Percentiles rank a stretch among this genome's conserved stretches.
Evolutionary conservation across 2,329 filamentous ascomycete species (phyloP).

Genomic region (Simplicillium aogashimaense): DNA sequence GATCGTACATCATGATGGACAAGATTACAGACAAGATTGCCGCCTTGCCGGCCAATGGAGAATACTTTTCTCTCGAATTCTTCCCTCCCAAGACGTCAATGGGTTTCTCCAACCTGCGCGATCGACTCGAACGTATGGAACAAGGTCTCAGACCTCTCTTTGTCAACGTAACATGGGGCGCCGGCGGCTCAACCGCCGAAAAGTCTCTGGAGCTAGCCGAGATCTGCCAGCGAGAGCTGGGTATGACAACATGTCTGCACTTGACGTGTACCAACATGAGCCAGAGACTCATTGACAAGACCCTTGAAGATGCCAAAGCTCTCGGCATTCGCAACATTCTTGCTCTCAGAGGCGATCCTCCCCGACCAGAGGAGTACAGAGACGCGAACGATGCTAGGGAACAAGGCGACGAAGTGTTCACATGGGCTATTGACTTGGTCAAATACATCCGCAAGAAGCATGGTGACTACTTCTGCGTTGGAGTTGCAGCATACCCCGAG

Average conservation of each 20-base stretch:
- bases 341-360: conserved; percentile 83
- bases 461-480: conserved; percentile 92
- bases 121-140: conserved; percentile 90
- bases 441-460: conserved; percentile 77
- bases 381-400: conserved; percentile 46
- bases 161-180: conserved; percentile 96
- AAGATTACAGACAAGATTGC: conserved; percentile 94
- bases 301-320: conserved; percentile 80
- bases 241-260: conserved; percentile 89
- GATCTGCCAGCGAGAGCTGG: conserved; percentile 84
- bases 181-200: conserved; percentile 80
- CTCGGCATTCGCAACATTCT: conserved; percentile 91
- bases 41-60: conserved; percentile 68
- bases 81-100: conserved; percentile 97
- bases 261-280: conserved; percentile 98
- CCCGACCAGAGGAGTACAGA: conserved; percentile 78
- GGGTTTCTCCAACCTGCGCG: conserved; percentile 89
- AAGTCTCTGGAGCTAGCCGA: conserved; percentile 93
- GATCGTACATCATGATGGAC: conserved; percentile 44
- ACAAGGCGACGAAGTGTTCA: conserved; percentile 66
- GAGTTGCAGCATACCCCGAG: conserved; percentile 90
- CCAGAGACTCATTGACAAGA: conserved; percentile 72
- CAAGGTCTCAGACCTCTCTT: conserved; percentile 84
- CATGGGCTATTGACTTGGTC: conserved; percentile 82
- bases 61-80: conserved; percentile 97